A percentile compares a stretch with the other conserved stretches of the same genome.
These are phyloP conservation scores for Tetracladium maxilliforme DNA, from an alignment of 2,329 filamentous ascomycete species.

Conservation along the genomic window DNA sequence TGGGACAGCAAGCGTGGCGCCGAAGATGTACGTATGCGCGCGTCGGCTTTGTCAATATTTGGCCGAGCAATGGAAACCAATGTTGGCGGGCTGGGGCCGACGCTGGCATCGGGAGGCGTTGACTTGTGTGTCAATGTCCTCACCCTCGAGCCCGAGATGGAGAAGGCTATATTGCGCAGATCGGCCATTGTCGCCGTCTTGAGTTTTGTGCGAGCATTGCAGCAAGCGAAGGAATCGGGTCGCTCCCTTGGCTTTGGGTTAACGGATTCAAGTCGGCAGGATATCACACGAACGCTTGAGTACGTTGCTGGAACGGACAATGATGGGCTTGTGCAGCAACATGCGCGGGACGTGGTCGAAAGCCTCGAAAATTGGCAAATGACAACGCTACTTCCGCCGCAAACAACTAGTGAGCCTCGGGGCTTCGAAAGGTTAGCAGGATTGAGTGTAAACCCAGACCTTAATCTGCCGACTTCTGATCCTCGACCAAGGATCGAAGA, in stretches of 20 bases:
- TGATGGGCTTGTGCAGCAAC: constrained; percentile 53
- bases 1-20: constrained; percentile 52
- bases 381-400: constrained; percentile 24
- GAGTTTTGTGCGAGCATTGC: constrained; percentile 43
- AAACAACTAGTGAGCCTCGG: constrained; percentile 13
- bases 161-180: constrained; percentile 50
- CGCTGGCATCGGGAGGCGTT: constrained; percentile 36
- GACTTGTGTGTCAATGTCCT: constrained; percentile 50
- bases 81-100: constrained; percentile 35
- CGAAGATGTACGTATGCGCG: constrained; percentile 56
- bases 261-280: constrained; percentile 36
- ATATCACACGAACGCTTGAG: constrained; percentile 44
- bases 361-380: constrained; percentile 48
- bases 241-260: constrained; percentile 36
- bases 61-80: constrained; percentile 44
- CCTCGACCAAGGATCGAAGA: constrained; percentile 38
- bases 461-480: constrained; percentile 3
- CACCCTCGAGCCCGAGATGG: constrained; percentile 41
- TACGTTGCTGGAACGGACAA: constrained; percentile 53
- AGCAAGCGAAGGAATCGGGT: constrained; percentile 30
- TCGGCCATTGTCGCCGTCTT: constrained; percentile 51
- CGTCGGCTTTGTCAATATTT: constrained; percentile 55
- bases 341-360: constrained; percentile 53
- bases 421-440: constrained; percentile 23
- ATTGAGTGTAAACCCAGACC: constrained; percentile 21